Evolutionary conservation across 176 grass and related monocot species (phyloP), one percentile per base, ranked within the genome.

Genomic region (Zoysia japonica): DNA sequence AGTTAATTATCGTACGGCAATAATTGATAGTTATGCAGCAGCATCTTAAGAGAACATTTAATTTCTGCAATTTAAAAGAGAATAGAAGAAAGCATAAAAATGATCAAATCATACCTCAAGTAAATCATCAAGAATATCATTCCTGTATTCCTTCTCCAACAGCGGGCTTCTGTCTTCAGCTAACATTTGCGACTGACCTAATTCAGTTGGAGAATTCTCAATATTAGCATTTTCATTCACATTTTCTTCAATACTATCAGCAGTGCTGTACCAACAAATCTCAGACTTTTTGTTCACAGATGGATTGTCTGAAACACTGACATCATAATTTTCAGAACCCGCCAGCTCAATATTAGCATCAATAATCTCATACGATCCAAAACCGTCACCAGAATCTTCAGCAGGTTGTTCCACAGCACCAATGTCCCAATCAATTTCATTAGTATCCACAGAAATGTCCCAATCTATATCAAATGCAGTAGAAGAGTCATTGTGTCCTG

Each of bases 371-470:
- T 92, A 91, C 9, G 87, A 85, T 42, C 85, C 87, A 84, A 89
- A 88, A 53, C 80, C 85, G n/a, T 89, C 36, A 39, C 82, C 88
- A 65, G 91, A 77, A 86, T 91, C 94, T 79, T 97, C 94, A 2
- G 77, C 39, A 79, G 87, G 79, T 73, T 86, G 80, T 74, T 93
- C 91, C 49, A 90, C 85, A 43, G 86, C 42, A 89, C 84, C 92
- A 84, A 99, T 91, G 61, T 99, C 92, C 92, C 92, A 93, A 75
- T 95, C 88, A 49, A 99, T 95, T 89, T 87, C 92, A 86, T 89
- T 71, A 71, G 86, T 82, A 68, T 95, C 92, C 51, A 91, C 78
- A 56, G 90, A 92, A 76, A 99, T 91, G 65, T 94, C 86, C 96
- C 96, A 99, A 78, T 99, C 92, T 51, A 99, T 99, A 82, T 84